Percentiles rank a stretch among this genome's conserved stretches.
These are phyloP conservation scores for Botrytis deweyae DNA, from an alignment of 2,329 filamentous ascomycete species.

Conservation along the genomic window DNA sequence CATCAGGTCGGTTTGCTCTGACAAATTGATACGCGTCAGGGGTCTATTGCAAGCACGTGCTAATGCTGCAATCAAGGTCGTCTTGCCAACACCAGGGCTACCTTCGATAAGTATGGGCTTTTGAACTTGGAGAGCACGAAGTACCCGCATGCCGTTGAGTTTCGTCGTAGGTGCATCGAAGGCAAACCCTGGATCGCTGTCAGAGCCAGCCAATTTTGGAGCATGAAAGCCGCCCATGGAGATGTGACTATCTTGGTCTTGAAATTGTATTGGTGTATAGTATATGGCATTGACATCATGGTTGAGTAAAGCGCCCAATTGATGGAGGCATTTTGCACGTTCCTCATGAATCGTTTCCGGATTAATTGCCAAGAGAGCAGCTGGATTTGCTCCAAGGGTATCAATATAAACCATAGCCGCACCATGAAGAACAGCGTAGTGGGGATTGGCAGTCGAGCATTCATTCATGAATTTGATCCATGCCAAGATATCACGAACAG, in stretches of 20 bases:
- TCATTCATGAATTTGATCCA: constrained; percentile 92
- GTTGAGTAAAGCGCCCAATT: constrained; percentile 66
- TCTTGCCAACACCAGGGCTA: constrained; percentile 97
- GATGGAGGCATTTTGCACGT: constrained; percentile 68
- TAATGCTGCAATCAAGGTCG: constrained; percentile 83
- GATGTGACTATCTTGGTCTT: constrained; percentile 53
- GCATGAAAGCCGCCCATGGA: constrained; percentile 75
- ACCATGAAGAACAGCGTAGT: constrained; percentile 69
- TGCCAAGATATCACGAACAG: constrained; percentile 85
- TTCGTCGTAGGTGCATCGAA: constrained; percentile 88
- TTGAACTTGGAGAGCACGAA: constrained; percentile 80
- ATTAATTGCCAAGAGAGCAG: constrained; percentile 75
- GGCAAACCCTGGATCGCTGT: constrained; percentile 63
- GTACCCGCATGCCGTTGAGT: constrained; percentile 84
- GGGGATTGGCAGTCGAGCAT: constrained; percentile 43
- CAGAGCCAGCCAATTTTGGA: constrained; percentile 49
- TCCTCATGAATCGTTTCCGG: constrained; percentile 68
- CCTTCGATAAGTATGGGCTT: constrained; percentile 95
- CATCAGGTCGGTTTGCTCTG: constrained; percentile 96
- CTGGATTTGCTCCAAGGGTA: constrained; percentile 90
- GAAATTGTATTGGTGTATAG: constrained; percentile 58
- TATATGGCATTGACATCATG: constrained; percentile 66
- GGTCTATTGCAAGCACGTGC: constrained; percentile 76
- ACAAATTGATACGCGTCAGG: constrained; percentile 92
- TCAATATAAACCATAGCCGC: constrained; percentile 96